Evolutionary conservation across 495 filamentous ascomycete genomes (phyloP).

Genomic region (Xylaria sp.): DNA sequence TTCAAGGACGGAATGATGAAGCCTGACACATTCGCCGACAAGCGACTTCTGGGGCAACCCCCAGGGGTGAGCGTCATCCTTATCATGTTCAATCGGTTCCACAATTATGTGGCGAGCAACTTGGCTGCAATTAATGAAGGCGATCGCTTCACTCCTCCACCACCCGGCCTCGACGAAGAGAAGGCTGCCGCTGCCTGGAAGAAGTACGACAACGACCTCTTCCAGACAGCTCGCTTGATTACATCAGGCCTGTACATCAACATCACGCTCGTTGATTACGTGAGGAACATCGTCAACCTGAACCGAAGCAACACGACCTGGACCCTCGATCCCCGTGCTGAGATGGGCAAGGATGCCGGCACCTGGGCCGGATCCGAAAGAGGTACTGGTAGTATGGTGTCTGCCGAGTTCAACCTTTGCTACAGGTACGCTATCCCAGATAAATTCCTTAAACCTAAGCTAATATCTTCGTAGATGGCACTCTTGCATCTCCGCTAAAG

Average conservation of each 20-base stretch:
- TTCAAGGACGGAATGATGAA: slow-evolving; percentile 86
- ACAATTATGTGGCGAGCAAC: slow-evolving; percentile 76
- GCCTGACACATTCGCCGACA: slow-evolving; percentile 80
- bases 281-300: slow-evolving; percentile 80
- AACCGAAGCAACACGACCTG: slow-evolving; percentile 76
- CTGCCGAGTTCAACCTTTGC: slow-evolving; percentile 70
- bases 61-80: slow-evolving; percentile 80
- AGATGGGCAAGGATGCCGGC: slow-evolving; percentile 58
- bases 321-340: slow-evolving; percentile 75
- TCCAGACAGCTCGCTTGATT: slow-evolving; percentile 78
- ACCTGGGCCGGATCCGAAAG: slow-evolving; percentile 55
- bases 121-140: slow-evolving; percentile 71
- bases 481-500: slow-evolving; percentile 73
- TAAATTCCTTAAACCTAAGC: not conserved
- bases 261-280: slow-evolving; percentile 79
- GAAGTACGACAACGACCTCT: slow-evolving; percentile 81
- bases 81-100: slow-evolving; percentile 75
- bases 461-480: slow-evolving; percentile 62
- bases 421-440: slow-evolving; percentile 34
- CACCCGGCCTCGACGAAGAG: slow-evolving; percentile 50
- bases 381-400: slow-evolving; percentile 73
- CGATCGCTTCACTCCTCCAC: slow-evolving; percentile 69
- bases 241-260: slow-evolving; percentile 83
- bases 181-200: slow-evolving; percentile 61
- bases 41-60: slow-evolving; percentile 79